phyloP scores from a whole-genome alignment of 805 yeast genomes.

The Saturnispora mendoncae region DNA sequence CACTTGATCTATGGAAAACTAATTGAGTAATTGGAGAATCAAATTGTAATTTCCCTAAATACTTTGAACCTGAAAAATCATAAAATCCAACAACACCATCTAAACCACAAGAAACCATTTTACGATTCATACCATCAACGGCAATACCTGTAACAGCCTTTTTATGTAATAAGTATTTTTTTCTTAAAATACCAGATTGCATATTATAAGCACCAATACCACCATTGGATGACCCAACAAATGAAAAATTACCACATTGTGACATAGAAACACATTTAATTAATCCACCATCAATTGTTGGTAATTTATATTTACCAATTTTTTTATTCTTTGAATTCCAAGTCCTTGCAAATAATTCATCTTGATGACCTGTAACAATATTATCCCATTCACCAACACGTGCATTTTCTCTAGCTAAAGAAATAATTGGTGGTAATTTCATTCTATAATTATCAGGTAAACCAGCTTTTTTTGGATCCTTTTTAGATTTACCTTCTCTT shows the following conservation, averaged over 20 bases:
- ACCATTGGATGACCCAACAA: constrained; percentile 84
- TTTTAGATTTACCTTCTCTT: constrained; percentile 38
- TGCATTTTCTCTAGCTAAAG: constrained; percentile 62
- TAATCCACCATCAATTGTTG: constrained; percentile 68
- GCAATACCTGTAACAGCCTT: constrained; percentile 83
- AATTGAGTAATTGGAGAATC: constrained; percentile 71
- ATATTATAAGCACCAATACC: constrained; percentile 78
- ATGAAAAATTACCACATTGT: constrained; percentile 90
- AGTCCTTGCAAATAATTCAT: constrained; percentile 75
- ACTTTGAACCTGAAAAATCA: constrained; percentile 66
- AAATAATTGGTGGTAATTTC: constrained; percentile 68
- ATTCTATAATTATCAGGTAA: constrained; percentile 43
- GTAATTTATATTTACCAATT: constrained; percentile 64
- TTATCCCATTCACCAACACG: constrained; percentile 92
- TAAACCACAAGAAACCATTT: constrained; percentile 77
- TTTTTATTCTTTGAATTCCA: constrained; percentile 80
- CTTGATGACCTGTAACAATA: constrained; percentile 79
- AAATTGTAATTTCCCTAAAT: constrained; percentile 55
- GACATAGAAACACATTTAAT: constrained; percentile 74
- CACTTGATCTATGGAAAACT: constrained; percentile 75
- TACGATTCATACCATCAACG: constrained; percentile 82
- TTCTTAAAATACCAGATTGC: constrained; percentile 82
- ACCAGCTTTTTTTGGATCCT: constrained; percentile 50
- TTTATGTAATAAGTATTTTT: constrained; percentile 60
- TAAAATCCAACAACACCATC: constrained; percentile 87